Conservation (phyloP, 1,139 yeast genomes). For the Candida sp. region DNA sequence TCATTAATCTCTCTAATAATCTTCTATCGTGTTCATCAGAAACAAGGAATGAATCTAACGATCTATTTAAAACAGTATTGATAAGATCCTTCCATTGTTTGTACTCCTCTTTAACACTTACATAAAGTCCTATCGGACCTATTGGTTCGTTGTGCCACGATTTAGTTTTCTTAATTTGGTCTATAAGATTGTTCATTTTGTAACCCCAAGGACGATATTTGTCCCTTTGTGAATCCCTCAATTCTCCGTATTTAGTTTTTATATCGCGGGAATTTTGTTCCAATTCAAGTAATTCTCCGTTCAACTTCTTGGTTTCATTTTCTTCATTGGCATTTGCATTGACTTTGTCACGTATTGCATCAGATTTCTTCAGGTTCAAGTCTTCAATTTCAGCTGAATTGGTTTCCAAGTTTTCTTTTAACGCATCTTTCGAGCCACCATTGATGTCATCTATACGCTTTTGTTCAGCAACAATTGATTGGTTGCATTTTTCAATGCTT, state of each 20-base stretch:
- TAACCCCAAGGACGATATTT: conserved; percentile 47
- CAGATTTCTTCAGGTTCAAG: conserved; percentile 10
- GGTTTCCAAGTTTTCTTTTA: conserved; percentile 13
- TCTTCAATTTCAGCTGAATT: conserved; percentile 11
- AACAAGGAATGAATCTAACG: conserved; percentile 67
- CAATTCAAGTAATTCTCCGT: conserved; percentile 3
- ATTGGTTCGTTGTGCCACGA: conserved; percentile 53
- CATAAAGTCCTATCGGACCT: conserved; percentile 80
- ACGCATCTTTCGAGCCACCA: conserved; percentile 36
- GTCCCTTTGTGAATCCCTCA: conserved; percentile 16
- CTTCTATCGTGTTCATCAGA: conserved; percentile 59
- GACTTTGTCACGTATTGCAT: conserved; percentile 4
- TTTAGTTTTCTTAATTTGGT: conserved; percentile 31
- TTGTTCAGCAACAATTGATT: conserved; percentile 24
- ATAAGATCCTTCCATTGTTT: conserved; percentile 62
- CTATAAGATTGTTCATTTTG: conserved; percentile 37
- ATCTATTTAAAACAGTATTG: conserved; percentile 45
- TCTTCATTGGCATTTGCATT: conserved; percentile 5
- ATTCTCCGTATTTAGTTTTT: conserved; percentile 3
- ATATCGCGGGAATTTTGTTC: conserved; percentile 4
- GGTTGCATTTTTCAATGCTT: conserved; percentile 18
- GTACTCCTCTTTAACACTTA: conserved; percentile 54
- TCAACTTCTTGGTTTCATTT: conserved; percentile 8
- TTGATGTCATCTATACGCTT: conserved; percentile 32
- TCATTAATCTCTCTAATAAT: conserved; percentile 42